These are phyloP conservation scores for Blastobotrys chiropterorum DNA, from an alignment of 805 yeast species.

Conservation along the genomic window DNA sequence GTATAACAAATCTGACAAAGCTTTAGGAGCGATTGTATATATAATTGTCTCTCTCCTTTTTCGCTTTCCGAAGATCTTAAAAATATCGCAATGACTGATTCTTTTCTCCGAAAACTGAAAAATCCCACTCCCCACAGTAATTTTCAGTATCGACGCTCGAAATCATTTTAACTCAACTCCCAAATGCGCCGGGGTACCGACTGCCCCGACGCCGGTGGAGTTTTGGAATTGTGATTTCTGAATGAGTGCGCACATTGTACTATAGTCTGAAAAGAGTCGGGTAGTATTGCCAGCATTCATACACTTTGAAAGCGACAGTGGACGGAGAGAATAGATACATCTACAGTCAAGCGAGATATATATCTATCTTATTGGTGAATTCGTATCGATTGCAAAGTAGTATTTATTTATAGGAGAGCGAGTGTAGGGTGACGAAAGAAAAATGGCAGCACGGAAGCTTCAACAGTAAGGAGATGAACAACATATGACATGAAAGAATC, in stretches of 20 bases:
- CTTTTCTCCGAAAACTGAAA: background rate
- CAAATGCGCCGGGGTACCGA: background rate
- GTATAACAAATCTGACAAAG: too few relatives aligned
- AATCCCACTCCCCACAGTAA: background rate
- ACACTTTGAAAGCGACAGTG: background rate
- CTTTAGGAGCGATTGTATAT: too few relatives aligned
- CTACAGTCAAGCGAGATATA: background rate
- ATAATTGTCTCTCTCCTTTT: background rate
- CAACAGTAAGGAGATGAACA: constrained; percentile 38
- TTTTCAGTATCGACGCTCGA: background rate
- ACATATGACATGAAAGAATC: background rate
- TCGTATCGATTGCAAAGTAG: background rate
- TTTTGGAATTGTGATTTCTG: background rate
- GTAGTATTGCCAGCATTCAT: background rate
- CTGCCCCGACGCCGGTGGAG: background rate
- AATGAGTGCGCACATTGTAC: background rate
- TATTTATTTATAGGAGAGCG: background rate
- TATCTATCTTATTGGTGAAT: background rate
- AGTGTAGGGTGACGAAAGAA: background rate
- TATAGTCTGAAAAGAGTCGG: background rate
- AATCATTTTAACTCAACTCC: too few relatives aligned
- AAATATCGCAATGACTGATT: background rate
- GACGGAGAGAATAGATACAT: background rate
- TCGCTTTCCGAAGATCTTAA: background rate
- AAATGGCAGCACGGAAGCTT: constrained; percentile 45